Base-by-base conservation (phyloP, 2,329 filamentous ascomycete species). In the Phialophora chinensis region DNA sequence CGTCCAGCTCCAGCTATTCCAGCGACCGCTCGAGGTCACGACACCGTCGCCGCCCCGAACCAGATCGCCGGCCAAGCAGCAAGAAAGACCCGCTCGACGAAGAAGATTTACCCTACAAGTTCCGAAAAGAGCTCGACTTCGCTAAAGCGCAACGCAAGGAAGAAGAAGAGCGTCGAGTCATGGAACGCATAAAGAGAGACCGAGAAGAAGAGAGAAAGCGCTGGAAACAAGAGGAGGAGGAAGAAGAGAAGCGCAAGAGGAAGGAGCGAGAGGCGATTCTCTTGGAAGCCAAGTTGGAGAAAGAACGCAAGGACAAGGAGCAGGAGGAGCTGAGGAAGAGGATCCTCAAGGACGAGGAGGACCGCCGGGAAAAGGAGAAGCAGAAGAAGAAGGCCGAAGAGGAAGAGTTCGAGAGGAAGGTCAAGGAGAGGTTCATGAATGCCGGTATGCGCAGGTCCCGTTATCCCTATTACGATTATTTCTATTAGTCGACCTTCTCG, bases 101-200 rank as follows among this genome's bases (percentile, higher is more conserved):
- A 61, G 65, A 69, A 4, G 72, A 75, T 29, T 47, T 69, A 4
- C 71, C 68, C 3, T 73, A 76, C 35, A 63, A 71, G 14, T 69
- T 72, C 14, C 73, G 77, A 11, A 63, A 70, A 35, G 75, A 75
- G 27, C 64, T 75, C 35, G 66, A 69, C 52, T 68, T 75, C 25
- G 75, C 71, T 27, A 63, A 65, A 20, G 47, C 56, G 35, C 38
- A 47, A 27, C 63, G 56, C 49, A 44, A 72, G 81, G 58, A 78
- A 81, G 62, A 81, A 69, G 79, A 83, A 74, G 77, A 81, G 63
- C 82, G 85, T 69, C 77, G 79, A 8, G 81, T 84, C 63, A 82
- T 82, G 59, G 74, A 77, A 23, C 75, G 79, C 31, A 80, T 76
- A 23, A 75, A 75, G 52, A 73, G 65, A 58, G 71, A 73, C 23